Conservation (phyloP, 805 yeast genomes). For the Nakazawaea holstii region DNA sequence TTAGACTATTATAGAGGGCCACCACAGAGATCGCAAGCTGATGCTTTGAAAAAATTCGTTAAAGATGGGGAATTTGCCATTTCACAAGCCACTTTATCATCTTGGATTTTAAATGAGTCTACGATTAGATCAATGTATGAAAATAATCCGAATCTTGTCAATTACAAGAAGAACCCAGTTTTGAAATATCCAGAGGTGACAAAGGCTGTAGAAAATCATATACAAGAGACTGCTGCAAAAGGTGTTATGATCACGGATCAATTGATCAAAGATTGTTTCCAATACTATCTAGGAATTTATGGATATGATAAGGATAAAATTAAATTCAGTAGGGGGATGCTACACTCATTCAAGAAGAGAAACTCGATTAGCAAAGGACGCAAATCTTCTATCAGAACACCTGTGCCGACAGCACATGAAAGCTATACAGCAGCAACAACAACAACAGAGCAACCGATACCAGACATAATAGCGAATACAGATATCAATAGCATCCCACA, state of each 20-base stretch:
- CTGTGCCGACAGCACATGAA: too few relatives aligned
- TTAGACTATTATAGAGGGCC: constrained; percentile 26
- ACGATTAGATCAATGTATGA: constrained; percentile 18
- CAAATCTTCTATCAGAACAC: neutral
- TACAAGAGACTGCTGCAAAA: constrained; percentile 13
- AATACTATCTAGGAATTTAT: constrained; percentile 12
- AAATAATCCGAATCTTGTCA: constrained; percentile 21
- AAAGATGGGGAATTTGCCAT: constrained; percentile 20
- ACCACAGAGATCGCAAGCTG: constrained; percentile 23
- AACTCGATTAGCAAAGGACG: constrained; percentile 19
- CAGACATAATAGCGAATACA: neutral
- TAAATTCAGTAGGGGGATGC: constrained; percentile 28
- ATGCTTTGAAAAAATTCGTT: constrained; percentile 21
- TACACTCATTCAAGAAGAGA: constrained; percentile 27
- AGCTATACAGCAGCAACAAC: neutral
- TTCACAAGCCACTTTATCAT: constrained; percentile 30
- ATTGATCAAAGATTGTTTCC: constrained; percentile 16
- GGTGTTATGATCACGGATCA: constrained; percentile 22
- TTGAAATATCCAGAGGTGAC: constrained; percentile 29
- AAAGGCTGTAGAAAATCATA: constrained; percentile 22
- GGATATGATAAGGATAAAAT: constrained; percentile 20
- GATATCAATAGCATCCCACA: neutral
- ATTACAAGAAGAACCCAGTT: constrained; percentile 26
- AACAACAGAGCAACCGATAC: neutral
- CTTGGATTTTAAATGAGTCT: constrained; percentile 24